Base-by-base conservation (phyloP, 768 basidiomycete species). In the Leucosporidium yakuticum region DNA sequence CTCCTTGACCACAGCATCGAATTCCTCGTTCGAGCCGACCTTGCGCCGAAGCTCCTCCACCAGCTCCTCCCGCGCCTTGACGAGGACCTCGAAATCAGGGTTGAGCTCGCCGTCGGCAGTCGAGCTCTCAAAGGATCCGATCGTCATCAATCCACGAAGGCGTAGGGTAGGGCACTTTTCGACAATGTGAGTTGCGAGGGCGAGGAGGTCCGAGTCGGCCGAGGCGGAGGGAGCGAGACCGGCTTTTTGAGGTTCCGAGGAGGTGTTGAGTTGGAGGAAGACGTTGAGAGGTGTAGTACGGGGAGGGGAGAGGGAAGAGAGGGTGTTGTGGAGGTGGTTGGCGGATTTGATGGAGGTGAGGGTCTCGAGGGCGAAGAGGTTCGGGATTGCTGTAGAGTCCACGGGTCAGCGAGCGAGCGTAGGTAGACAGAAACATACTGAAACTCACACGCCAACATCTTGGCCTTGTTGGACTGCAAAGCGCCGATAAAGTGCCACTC, bases 401-500 rank as follows among this genome's bases (percentile, higher is more conserved):
- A n/a, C 61, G 29, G 50, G 51, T 27, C 32, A 49, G 67, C 36
- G 3, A n/a, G 34, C 1, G 29, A 11, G 48, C 5, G 1, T 32
- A 39, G 36, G n/a, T 62, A 27, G 12, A 56, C 29, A 44, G 53
- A 50, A 48, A 55, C 50, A 32, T 21, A 60, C 32, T 14, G 48
- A 74, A 76, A 74, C 82, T 62, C 64, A 92, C 94, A 80, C 39
- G 93, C 91, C 21, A 95, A 84, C n/a, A 81, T 80, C 79, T 94
- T 97, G 36, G 88, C 86, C 79, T 98, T 97, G 79, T 97, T 97
- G 19, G 89, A 90, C 77, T 98, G 93, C 25, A 97, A 80, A 4
- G 88, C 85, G 11, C 95, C 95, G 73, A 98, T 95, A 77, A 95
- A 98, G 80, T 98, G 95, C 95, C 95, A 98, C 69, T 87, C 84